Evolutionary conservation across 2,329 filamentous ascomycete species (phyloP).

Genomic region (Colletotrichum sp.): DNA sequence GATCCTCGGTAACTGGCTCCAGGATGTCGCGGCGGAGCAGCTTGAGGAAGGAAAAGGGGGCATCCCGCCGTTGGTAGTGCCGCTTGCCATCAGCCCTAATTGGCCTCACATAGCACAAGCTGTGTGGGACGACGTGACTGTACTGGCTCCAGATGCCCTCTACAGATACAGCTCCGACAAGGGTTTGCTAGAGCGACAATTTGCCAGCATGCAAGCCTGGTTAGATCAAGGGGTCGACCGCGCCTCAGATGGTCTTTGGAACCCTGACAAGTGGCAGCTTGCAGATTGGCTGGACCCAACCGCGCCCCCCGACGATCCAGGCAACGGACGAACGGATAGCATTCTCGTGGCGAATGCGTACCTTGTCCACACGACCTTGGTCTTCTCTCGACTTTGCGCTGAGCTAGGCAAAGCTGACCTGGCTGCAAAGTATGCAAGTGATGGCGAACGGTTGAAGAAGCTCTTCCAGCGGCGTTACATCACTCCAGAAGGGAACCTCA

Average conservation of each 20-base stretch:
- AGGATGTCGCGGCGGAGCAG: slow-evolving; percentile 13
- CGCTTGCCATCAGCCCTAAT: slow-evolving; percentile 26
- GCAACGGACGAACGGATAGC: slow-evolving; percentile 2
- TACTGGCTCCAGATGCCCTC: background rate
- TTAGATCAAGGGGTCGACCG: slow-evolving; percentile 9
- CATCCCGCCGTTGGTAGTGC: slow-evolving; percentile 35
- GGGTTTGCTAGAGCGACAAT: background rate
- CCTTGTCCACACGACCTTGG: slow-evolving; percentile 1
- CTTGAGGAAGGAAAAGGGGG: slow-evolving; percentile 33
- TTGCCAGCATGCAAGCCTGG: slow-evolving; percentile 10
- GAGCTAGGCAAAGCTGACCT: background rate
- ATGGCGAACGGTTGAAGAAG: background rate
- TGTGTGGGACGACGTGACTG: slow-evolving; percentile 13
- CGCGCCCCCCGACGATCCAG: slow-evolving; percentile 11
- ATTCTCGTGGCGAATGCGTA: slow-evolving; percentile 9
- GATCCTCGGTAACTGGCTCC: slow-evolving; percentile 9
- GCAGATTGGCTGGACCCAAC: slow-evolving; percentile 16
- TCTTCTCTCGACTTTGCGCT: background rate
- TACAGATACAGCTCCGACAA: slow-evolving; percentile 13
- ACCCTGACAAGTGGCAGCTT: slow-evolving; percentile 10
- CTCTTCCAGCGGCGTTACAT: slow-evolving; percentile 13
- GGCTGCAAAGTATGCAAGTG: background rate
- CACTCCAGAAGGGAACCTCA: slow-evolving; percentile 9
- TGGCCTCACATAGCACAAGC: slow-evolving; percentile 20
- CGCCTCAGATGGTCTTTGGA: slow-evolving; percentile 12